A percentile compares a stretch with the other conserved stretches of the same genome.
Evolutionary conservation across 2,329 filamentous ascomycete genomes (phyloP).

Genomic region (Colletotrichum spinosum): DNA sequence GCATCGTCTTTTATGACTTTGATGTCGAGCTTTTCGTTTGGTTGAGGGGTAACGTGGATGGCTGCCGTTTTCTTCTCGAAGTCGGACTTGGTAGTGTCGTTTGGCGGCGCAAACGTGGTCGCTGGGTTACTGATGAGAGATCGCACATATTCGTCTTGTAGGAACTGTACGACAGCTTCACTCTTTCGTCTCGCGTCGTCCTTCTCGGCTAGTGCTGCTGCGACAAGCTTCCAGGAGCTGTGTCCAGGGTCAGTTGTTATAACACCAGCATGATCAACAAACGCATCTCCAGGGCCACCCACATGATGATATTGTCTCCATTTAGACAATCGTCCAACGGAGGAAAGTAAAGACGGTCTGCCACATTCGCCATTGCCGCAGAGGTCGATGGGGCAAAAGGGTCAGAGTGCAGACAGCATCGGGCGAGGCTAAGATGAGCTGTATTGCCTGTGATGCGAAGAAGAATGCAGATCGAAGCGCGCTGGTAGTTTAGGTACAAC

Average conservation of each 20-base stretch:
- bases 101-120: slow-evolving; percentile 73
- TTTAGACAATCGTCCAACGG: slow-evolving; percentile 87
- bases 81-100: slow-evolving; percentile 72
- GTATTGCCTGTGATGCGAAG: slow-evolving; percentile 45
- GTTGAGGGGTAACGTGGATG: slow-evolving; percentile 81
- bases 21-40: slow-evolving; percentile 76
- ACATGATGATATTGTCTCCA: slow-evolving; percentile 85
- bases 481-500: background rate
- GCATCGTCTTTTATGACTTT: slow-evolving; percentile 86
- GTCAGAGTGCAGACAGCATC: slow-evolving; percentile 37
- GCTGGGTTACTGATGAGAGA: slow-evolving; percentile 76
- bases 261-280: slow-evolving; percentile 15
- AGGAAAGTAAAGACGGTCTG: slow-evolving; percentile 81
- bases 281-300: slow-evolving; percentile 52
- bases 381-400: slow-evolving; percentile 42
- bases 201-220: slow-evolving; percentile 66
- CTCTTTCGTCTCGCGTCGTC: slow-evolving; percentile 66
- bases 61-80: slow-evolving; percentile 90
- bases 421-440: slow-evolving; percentile 36
- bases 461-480: slow-evolving; percentile 36
- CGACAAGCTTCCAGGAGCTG: slow-evolving; percentile 73
- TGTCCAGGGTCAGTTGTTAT: slow-evolving; percentile 23
- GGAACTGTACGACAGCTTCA: slow-evolving; percentile 72
- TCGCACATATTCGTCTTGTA: slow-evolving; percentile 76
- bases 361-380: slow-evolving; percentile 76